Conservation (phyloP, 2,329 filamentous ascomycete genomes). For the Sporothrix globosa region DNA sequence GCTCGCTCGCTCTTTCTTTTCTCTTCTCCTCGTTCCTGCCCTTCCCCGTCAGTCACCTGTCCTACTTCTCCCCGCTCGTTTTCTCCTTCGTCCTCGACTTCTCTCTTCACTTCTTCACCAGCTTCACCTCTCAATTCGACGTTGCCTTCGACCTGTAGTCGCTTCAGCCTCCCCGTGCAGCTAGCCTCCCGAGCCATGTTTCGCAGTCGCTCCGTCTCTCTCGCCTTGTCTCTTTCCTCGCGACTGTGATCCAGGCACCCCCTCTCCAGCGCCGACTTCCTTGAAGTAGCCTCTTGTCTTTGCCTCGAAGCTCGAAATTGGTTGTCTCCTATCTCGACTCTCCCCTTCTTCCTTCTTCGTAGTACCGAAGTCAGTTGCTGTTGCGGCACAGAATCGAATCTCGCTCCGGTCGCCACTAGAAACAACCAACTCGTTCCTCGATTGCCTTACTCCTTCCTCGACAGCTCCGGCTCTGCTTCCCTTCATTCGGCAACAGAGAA, state of each 20-base stretch:
- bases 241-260: constrained; percentile 29
- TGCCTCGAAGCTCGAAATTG: constrained; percentile 10
- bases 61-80: constrained; percentile 5
- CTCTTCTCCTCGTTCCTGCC: constrained; percentile 16
- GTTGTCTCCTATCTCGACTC: neutral
- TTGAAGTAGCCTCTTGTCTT: neutral
- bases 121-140: constrained; percentile 22
- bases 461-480: neutral
- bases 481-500: neutral
- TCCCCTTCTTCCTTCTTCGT: neutral
- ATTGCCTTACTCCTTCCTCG: neutral
- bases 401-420: constrained; percentile 8
- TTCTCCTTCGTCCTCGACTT: neutral
- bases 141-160: neutral
- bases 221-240: constrained; percentile 27
- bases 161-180: constrained; percentile 1
- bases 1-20: constrained; percentile 1
- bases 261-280: constrained; percentile 5
- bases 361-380: neutral
- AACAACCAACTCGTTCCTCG: neutral
- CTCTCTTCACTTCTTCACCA: constrained; percentile 12
- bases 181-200: constrained; percentile 31
- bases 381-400: constrained; percentile 4
- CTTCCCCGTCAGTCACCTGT: constrained; percentile 10
- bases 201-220: constrained; percentile 24